Evolutionary conservation across 2,329 filamentous ascomycete genomes (phyloP).

Genomic region (Fusarium albidum): DNA sequence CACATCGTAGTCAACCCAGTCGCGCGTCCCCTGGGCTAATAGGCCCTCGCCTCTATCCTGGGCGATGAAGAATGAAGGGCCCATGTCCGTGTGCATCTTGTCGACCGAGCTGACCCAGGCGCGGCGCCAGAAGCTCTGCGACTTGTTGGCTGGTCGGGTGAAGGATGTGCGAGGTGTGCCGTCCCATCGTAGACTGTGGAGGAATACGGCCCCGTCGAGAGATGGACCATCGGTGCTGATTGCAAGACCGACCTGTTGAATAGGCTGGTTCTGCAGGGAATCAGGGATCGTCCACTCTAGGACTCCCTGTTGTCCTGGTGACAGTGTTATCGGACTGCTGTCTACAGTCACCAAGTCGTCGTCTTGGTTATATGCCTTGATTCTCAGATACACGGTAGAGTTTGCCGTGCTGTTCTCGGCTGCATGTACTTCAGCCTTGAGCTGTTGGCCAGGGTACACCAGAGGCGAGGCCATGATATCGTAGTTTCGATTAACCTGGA

Average conservation of each 20-base stretch:
- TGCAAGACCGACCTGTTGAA: constrained; percentile 5
- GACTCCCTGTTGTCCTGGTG: neutral
- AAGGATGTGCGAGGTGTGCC: neutral
- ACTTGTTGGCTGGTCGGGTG: neutral
- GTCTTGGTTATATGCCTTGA: constrained; percentile 4
- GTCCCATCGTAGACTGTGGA: constrained; percentile 5
- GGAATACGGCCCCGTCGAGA: neutral
- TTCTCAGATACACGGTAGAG: neutral
- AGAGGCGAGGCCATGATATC: constrained; percentile 8
- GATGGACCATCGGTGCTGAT: neutral
- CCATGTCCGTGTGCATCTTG: constrained; percentile 7
- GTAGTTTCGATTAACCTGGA: constrained; percentile 8
- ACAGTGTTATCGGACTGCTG: neutral
- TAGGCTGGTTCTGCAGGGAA: neutral
- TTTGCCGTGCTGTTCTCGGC: neutral
- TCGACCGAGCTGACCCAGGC: constrained; percentile 3
- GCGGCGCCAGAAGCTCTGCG: constrained; percentile 8
- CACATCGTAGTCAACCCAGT: constrained; percentile 1
- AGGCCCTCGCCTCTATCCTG: constrained; percentile 5
- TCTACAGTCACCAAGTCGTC: constrained; percentile 2
- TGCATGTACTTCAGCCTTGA: constrained; percentile 2
- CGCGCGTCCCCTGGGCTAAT: constrained; percentile 1
- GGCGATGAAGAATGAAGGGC: constrained; percentile 3
- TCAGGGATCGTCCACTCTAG: constrained; percentile 7
- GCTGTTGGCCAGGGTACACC: constrained; percentile 1